Conservation (phyloP, 2,329 filamentous ascomycete species). For the Epichloe baconii region DNA sequence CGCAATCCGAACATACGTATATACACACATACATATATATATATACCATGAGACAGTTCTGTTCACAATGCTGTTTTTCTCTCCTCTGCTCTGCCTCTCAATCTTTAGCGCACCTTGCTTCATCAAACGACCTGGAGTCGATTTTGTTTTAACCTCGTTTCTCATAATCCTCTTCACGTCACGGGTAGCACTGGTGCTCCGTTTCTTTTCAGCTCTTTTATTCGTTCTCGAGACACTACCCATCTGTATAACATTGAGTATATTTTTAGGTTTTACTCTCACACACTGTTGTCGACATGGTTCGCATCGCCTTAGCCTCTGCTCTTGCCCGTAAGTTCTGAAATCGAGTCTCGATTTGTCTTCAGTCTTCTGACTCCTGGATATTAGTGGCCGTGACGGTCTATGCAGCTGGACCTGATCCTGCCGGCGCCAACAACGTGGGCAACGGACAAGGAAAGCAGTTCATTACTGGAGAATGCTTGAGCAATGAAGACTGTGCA, state of each 20-base stretch:
- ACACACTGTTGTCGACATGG: slow-evolving; percentile 9
- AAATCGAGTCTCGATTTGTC: background rate
- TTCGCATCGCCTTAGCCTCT: slow-evolving; percentile 13
- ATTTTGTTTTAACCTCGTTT: background rate
- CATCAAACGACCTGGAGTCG: slow-evolving; percentile 2
- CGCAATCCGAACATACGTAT: background rate
- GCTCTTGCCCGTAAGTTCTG: slow-evolving; percentile 14
- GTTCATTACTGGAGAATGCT: slow-evolving; percentile 19
- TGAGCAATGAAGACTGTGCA: slow-evolving; percentile 16
- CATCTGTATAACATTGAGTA: too few relatives aligned
- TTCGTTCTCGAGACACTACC: too few relatives aligned
- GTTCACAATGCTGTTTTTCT: too few relatives aligned
- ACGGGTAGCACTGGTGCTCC: background rate
- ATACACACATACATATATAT: background rate
- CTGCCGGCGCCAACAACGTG: slow-evolving; percentile 13
- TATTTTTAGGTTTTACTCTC: too few relatives aligned
- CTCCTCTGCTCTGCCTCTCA: background rate
- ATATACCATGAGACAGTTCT: too few relatives aligned
- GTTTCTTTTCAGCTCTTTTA: background rate
- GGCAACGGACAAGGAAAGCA: slow-evolving; percentile 14
- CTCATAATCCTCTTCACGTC: background rate
- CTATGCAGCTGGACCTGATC: slow-evolving; percentile 5
- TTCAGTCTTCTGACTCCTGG: background rate
- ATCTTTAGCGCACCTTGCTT: background rate
- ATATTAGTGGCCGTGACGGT: slow-evolving; percentile 7